These are phyloP conservation scores for Chlorella sorokiniana DNA, from an alignment of 139 green algal species.

Conservation along the genomic window DNA sequence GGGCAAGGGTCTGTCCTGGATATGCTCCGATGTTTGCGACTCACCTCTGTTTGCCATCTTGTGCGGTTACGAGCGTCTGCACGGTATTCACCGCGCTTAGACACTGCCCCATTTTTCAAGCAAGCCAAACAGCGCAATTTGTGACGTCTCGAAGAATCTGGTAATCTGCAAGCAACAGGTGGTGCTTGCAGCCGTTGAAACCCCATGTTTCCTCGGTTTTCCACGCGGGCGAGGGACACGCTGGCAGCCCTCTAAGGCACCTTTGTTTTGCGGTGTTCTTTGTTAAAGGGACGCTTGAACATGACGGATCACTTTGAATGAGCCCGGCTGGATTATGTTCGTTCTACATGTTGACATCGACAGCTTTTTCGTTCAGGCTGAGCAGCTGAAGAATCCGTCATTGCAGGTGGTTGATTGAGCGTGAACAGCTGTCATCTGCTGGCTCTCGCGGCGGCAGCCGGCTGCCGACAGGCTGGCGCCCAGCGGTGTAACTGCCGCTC, in stretches of 20 bases:
- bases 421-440: neutral
- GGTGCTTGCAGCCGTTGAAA: no score
- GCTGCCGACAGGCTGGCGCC: no score
- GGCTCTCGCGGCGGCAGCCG: neutral
- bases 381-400: constrained; percentile 46
- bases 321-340: neutral
- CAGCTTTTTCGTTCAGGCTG: constrained; percentile 70
- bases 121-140: no score
- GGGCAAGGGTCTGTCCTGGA: no score
- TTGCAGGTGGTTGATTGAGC: constrained; percentile 20
- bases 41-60: neutral
- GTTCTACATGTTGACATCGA: constrained; percentile 71
- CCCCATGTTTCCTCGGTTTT: no score
- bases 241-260: no score
- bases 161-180: neutral
- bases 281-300: neutral
- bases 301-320: neutral
- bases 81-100: constrained; percentile 1
- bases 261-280: no score
- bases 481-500: no score
- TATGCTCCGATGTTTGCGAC: neutral
- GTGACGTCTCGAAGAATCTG: no score
- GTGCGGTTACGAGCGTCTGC: neutral
- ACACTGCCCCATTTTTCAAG: constrained; percentile 19
- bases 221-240: no score